Base-by-base conservation (phyloP, 768 basidiomycete genomes). In the Tylopilus vinaceipallidus region DNA sequence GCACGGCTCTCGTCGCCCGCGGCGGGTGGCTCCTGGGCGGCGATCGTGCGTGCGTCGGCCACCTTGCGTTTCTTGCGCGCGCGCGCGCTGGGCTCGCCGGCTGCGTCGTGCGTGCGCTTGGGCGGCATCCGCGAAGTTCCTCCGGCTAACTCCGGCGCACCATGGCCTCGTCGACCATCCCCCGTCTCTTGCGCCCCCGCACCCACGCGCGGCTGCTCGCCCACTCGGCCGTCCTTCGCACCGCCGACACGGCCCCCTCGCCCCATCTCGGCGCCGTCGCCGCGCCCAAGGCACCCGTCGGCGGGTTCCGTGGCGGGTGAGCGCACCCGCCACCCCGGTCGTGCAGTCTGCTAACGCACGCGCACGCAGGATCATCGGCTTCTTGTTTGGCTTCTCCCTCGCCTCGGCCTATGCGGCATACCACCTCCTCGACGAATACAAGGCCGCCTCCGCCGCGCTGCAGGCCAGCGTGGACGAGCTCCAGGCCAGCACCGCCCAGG, bases 381-480 rank as follows among this genome's bases (percentile, higher is more conserved):
- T 93, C 64, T 67, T 97, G 30, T 82, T 94, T 57, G 94, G 92
- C 2, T 95, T 95, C 73, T 93, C 93, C 6, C 69, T 94, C 30
- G 91, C 92, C 2, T 91, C 92, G 1, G 85, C 88, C 0, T 81
- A 84, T 59, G 90, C 91, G 35, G 86, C 91, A 23, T 95, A 93
- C 66, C 83, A 90, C 65, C 75, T 97, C 17, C 71, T 95, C 40
- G 91, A 95, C 55, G 94, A 95, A 71, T 93, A 94, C 69, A 90
- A 91, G 68, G 73, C 78, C 36, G 92, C 93, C 26, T 92, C 91
- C 4, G 84, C 87, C n/a, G 80, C 89, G 24, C 71, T 97, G 42
- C 88, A 94, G 68, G 81, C 85, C 19, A 93, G 91, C 63, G 88
- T 95, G 14, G 86, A 91, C 57, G 90, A 94, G 58, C 71, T 97